Conservation (phyloP, 164 flowering plant genomes). For the Chimonanthus salicifolius region DNA sequence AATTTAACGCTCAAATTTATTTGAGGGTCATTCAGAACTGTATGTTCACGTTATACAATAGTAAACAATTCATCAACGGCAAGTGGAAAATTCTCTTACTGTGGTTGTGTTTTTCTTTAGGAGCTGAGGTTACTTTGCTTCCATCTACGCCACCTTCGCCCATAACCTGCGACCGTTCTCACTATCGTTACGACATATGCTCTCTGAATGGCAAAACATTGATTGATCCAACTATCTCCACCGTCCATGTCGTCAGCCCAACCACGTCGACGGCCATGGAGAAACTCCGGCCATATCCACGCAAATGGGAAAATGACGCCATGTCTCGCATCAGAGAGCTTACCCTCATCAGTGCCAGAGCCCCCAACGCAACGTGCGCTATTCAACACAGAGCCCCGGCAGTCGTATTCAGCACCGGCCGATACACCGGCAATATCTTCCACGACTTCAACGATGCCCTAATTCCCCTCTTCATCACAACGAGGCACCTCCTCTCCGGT, state of each 20-base stretch:
- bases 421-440: constrained; percentile 42
- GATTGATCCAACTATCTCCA: constrained; percentile 27
- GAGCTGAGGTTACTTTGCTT: not conserved
- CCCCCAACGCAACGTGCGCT: constrained; percentile 18
- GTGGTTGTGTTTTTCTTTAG: no score
- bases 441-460: constrained; percentile 42
- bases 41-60: not conserved
- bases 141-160: not conserved
- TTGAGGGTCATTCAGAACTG: no score
- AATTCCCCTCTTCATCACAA: constrained; percentile 43
- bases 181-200: constrained; percentile 39
- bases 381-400: constrained; percentile 29
- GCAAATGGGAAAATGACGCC: constrained; percentile 36
- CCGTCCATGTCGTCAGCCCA: constrained; percentile 8
- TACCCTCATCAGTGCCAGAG: constrained; percentile 20
- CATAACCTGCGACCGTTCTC: constrained; percentile 30
- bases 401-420: constrained; percentile 33
- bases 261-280: not conserved
- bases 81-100: not conserved
- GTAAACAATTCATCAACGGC: not conserved
- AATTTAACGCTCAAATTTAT: no score
- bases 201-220: constrained; percentile 33
- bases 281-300: constrained; percentile 45
- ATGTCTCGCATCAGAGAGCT: constrained; percentile 40
- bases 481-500: constrained; percentile 15